phyloP scores from a whole-genome alignment of 1,139 yeast species.

The Barnettozyma hawaiiensis region DNA sequence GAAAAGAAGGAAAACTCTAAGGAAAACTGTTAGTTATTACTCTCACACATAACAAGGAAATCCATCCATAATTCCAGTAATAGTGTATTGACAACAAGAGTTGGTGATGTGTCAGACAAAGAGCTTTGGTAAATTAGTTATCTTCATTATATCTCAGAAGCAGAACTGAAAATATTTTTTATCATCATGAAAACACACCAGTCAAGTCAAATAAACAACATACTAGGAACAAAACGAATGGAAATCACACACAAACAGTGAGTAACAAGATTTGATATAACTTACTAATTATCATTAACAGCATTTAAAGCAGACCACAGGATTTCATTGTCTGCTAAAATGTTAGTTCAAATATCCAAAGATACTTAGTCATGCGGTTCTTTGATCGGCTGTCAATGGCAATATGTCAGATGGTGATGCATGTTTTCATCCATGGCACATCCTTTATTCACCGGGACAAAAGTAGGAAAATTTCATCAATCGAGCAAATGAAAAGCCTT shows the following conservation, averaged over 20 bases:
- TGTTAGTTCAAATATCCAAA: neutral
- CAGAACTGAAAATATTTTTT: conserved; percentile 66
- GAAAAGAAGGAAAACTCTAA: too few relatives aligned
- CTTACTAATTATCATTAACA: neutral
- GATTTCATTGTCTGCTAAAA: neutral
- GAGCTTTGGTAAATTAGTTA: conserved; percentile 45
- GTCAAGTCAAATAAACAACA: too few relatives aligned
- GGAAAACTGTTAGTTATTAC: neutral
- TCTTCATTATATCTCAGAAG: conserved; percentile 85
- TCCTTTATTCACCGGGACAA: conserved; percentile 50
- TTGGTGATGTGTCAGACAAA: conserved; percentile 14
- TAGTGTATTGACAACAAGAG: too few relatives aligned
- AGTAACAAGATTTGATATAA: conserved; percentile 3
- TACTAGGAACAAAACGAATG: too few relatives aligned
- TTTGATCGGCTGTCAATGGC: neutral
- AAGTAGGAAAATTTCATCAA: conserved; percentile 33
- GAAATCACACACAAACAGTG: too few relatives aligned
- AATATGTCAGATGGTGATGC: conserved; percentile 83
- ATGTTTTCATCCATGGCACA: conserved; percentile 62
- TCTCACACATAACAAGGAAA: neutral
- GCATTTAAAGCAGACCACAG: neutral
- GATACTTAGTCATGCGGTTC: neutral
- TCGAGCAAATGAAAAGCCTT: neutral
- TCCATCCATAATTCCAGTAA: too few relatives aligned
- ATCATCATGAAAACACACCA: conserved; percentile 47